These are phyloP conservation scores for Lodderomyces margitis DNA, from an alignment of 1,139 yeast genomes.

Conservation along the genomic window DNA sequence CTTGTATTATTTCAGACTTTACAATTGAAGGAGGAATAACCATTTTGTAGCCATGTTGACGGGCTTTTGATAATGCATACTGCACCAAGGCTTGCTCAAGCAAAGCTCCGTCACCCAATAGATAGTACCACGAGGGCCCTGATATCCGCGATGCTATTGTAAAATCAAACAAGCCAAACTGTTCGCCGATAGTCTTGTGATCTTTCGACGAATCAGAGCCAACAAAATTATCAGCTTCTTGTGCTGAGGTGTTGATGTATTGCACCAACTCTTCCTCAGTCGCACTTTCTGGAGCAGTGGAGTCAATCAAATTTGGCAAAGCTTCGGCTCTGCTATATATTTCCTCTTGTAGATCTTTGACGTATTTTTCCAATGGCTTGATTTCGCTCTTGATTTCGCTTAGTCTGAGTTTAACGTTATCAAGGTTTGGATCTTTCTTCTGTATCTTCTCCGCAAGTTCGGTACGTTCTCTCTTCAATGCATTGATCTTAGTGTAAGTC, in stretches of 20 bases:
- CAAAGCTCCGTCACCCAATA: conserved; percentile 82
- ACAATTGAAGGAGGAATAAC: conserved; percentile 87
- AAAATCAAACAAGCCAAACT: conserved; percentile 66
- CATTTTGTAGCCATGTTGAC: conserved; percentile 64
- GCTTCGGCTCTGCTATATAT: conserved; percentile 45
- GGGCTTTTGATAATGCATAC: conserved; percentile 68
- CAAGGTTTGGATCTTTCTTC: conserved; percentile 10
- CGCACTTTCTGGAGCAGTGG: conserved; percentile 47
- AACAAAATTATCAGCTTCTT: conserved; percentile 18
- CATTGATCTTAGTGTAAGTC: conserved; percentile 23
- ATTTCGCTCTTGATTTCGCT: conserved; percentile 34
- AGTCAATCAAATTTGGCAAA: conserved; percentile 68
- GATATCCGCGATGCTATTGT: conserved; percentile 69
- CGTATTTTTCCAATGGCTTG: conserved; percentile 33
- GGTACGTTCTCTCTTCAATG: conserved; percentile 29
- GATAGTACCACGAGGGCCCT: conserved; percentile 88
- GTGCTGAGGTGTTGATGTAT: conserved; percentile 45
- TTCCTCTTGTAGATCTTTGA: conserved; percentile 22
- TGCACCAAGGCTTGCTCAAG: conserved; percentile 88
- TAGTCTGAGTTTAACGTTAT: conserved; percentile 22
- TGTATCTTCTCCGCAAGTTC: conserved; percentile 22
- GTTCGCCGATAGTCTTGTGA: conserved; percentile 66
- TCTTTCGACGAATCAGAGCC: conserved; percentile 29
- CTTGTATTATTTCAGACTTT: conserved; percentile 69
- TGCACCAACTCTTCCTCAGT: conserved; percentile 38